Evolutionary conservation across 2,329 filamentous ascomycete species (phyloP).

Genomic region (Cladophialophora carrionii): DNA sequence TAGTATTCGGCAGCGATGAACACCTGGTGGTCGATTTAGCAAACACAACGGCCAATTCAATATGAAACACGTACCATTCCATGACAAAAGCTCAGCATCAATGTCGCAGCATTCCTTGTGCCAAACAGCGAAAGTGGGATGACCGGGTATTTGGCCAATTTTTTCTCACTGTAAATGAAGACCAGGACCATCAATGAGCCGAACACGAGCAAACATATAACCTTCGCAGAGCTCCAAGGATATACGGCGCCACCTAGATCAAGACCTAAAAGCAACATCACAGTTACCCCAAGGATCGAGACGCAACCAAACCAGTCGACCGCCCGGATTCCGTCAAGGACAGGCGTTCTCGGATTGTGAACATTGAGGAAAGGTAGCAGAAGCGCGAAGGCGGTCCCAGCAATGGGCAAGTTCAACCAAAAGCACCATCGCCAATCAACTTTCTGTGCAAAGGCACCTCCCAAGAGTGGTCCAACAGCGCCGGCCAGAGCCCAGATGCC

Average conservation of each 20-base stretch:
- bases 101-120: constrained; percentile 54
- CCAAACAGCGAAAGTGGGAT: constrained; percentile 75
- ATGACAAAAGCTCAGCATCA: constrained; percentile 42
- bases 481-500: constrained; percentile 61
- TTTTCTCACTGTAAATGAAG: constrained; percentile 74
- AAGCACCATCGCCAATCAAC: constrained; percentile 59
- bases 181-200: constrained; percentile 65
- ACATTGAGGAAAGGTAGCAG: constrained; percentile 59
- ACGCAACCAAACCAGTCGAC: constrained; percentile 64
- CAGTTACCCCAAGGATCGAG: constrained; percentile 72
- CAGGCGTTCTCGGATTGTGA: constrained; percentile 57
- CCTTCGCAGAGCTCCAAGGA: constrained; percentile 74
- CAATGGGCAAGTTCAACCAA: constrained; percentile 60
- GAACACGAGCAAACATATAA: constrained; percentile 77
- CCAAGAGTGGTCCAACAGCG: constrained; percentile 57
- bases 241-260: constrained; percentile 78
- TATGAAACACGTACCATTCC: constrained; percentile 28
- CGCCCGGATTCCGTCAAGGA: constrained; percentile 44
- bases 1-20: constrained; percentile 54
- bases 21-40: constrained; percentile 22
- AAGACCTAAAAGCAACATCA: constrained; percentile 85
- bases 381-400: constrained; percentile 54
- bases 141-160: constrained; percentile 73
- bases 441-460: constrained; percentile 53
- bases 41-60: background rate